Evolutionary conservation across 345 rosid genomes (phyloP), one percentile per base, ranked within the genome.

Genomic region (Turritis glabra): DNA sequence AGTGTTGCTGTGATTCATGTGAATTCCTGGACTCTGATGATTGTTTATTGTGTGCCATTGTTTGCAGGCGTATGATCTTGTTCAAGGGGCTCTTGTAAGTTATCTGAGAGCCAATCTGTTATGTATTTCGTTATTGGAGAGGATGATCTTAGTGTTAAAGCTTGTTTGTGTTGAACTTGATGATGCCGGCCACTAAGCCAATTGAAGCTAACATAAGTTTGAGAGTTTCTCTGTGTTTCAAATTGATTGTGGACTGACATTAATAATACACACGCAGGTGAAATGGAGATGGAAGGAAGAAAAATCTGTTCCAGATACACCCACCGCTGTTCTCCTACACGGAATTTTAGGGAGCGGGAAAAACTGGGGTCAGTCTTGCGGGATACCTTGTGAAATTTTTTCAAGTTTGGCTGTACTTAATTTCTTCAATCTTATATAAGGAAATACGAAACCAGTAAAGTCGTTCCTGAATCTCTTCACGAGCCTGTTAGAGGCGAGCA

Each of bases 281-380:
- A 88, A 86, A 46, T 94, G 98, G 96, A 87, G 87, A 81, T 67
- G 88, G 73, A 69, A 79, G 71, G 80, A 55, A 63, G 86, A 86
- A 48, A 91, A 89, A 83, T 88, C 93, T 40, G 76, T 79, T 51
- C 88, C 89, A 3, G 96, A 94, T 44, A 89, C 96, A 58, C 98
- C 97, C 13, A 94, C 97, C 0, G 98, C 98, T 23, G 88, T 94
- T 57, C 96, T 94, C 77, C 50, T 94, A 77, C 98, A 94, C 47
- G 98, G 98, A 21, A 94, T 94, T 67, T 79, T 94, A 17, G 98
- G 98, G 57, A 76, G 96, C 77, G 76, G 95, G 64, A 94, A 94
- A 78, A 94, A 94, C 67, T 94, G 95, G 97, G 90, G 98, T 94
- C 74, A 61, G 90, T 79, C n/a, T 30, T 38, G 2, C 7, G 0